Conservation (phyloP, 225 moss, liverwort and hornwort species). For the Anthoceros angustus region DNA sequence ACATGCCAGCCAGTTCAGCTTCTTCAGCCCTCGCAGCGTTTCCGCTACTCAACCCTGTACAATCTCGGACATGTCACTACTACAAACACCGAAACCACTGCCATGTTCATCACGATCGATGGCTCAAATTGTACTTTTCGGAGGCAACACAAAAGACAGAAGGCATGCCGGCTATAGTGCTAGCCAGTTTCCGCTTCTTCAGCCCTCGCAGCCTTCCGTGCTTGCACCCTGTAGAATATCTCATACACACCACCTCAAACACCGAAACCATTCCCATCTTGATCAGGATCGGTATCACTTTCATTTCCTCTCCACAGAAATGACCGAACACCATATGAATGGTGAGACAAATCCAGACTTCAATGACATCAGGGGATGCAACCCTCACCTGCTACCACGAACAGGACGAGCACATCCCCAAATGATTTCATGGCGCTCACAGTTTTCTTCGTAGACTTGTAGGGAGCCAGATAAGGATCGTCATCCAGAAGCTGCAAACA, state of each 20-base stretch:
- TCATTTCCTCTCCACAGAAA: background rate
- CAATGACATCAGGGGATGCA: background rate
- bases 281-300: too few relatives aligned
- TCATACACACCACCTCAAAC: constrained; percentile 24
- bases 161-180: too few relatives aligned
- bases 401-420: constrained; percentile 30
- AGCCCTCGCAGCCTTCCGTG: constrained; percentile 21
- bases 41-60: too few relatives aligned
- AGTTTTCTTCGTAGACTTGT: constrained; percentile 20
- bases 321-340: background rate
- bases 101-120: too few relatives aligned
- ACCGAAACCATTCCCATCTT: background rate
- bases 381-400: constrained; percentile 25
- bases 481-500: constrained; percentile 29
- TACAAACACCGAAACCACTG: too few relatives aligned
- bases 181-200: constrained; percentile 4
- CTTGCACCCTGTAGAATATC: constrained; percentile 27
- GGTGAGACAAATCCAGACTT: background rate
- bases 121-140: too few relatives aligned
- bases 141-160: too few relatives aligned
- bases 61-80: too few relatives aligned
- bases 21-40: too few relatives aligned
- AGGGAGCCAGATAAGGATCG: constrained; percentile 26
- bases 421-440: constrained; percentile 19
- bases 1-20: too few relatives aligned